Evolutionary conservation across 306 rosid species (phyloP).

Genomic region (Quercus alba): DNA sequence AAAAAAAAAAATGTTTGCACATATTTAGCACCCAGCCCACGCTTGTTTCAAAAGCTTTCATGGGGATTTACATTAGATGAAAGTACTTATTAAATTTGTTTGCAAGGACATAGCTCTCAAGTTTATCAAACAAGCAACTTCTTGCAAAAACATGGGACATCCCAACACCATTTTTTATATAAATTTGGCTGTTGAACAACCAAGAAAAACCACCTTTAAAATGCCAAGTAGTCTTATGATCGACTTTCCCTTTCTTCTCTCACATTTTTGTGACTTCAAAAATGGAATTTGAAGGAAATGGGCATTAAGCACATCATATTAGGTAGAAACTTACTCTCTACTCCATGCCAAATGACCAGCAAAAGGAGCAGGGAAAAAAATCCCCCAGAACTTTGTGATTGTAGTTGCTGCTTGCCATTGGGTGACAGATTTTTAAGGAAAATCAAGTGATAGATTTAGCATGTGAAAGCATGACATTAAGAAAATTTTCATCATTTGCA

Average conservation of each 20-base stretch:
- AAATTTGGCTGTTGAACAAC: background rate
- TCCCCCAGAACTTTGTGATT: background rate
- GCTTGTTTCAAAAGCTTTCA: background rate
- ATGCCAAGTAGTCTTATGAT: background rate
- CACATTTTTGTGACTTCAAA: background rate
- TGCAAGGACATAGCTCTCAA: background rate
- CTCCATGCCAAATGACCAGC: background rate
- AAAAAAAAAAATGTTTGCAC: background rate
- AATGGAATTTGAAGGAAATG: background rate
- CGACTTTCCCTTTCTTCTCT: background rate
- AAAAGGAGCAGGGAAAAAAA: background rate
- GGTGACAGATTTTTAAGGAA: background rate
- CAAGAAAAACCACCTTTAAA: background rate
- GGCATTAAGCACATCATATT: background rate
- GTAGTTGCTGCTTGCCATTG: background rate
- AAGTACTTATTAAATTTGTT: background rate
- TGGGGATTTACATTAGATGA: background rate
- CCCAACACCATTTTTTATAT: background rate
- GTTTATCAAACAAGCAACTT: background rate
- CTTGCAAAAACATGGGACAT: background rate
- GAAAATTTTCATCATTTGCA: background rate
- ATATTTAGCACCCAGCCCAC: background rate
- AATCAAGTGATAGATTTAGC: background rate
- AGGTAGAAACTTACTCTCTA: background rate
- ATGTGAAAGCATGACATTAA: background rate